Evolutionary conservation across 2,329 filamentous ascomycete species (phyloP).

Genomic region (Xylariomycetidae sp.): DNA sequence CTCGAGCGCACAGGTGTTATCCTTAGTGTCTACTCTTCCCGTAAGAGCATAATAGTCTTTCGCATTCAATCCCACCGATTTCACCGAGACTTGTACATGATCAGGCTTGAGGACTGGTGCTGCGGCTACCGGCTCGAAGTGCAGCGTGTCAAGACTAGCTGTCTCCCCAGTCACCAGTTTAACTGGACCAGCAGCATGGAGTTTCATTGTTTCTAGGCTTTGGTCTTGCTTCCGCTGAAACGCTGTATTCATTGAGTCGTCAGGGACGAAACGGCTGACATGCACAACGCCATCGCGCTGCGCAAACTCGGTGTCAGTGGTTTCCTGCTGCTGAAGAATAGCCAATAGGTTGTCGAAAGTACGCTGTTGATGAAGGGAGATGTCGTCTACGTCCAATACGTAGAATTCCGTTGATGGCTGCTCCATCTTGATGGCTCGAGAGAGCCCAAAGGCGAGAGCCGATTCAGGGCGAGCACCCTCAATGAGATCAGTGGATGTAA

Average conservation of each 20-base stretch:
- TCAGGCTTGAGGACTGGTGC: not conserved
- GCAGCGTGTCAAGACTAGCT: constrained; percentile 10
- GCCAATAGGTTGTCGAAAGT: not conserved
- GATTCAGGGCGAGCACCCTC: constrained; percentile 5
- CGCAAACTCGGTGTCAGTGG: constrained; percentile 8
- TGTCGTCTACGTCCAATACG: constrained; percentile 8
- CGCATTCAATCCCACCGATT: constrained; percentile 15
- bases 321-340: not conserved
- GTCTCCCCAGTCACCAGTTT: constrained; percentile 5
- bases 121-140: constrained; percentile 11
- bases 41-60: constrained; percentile 21
- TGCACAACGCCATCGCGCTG: constrained; percentile 1
- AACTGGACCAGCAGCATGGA: constrained; percentile 6
- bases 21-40: constrained; percentile 20
- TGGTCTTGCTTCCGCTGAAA: constrained; percentile 7
- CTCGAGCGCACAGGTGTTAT: constrained; percentile 14
- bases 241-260: constrained; percentile 9
- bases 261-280: constrained; percentile 16
- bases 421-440: constrained; percentile 14
- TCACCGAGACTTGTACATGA: constrained; percentile 5
- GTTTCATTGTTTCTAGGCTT: not conserved
- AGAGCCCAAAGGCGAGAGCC: constrained; percentile 9
- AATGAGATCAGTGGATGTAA: not conserved
- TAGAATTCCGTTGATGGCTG: constrained; percentile 8
- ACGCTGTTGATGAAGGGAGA: not conserved